Conservation (phyloP, 2,329 filamentous ascomycete species). For the Fragosphaeria purpurea region DNA sequence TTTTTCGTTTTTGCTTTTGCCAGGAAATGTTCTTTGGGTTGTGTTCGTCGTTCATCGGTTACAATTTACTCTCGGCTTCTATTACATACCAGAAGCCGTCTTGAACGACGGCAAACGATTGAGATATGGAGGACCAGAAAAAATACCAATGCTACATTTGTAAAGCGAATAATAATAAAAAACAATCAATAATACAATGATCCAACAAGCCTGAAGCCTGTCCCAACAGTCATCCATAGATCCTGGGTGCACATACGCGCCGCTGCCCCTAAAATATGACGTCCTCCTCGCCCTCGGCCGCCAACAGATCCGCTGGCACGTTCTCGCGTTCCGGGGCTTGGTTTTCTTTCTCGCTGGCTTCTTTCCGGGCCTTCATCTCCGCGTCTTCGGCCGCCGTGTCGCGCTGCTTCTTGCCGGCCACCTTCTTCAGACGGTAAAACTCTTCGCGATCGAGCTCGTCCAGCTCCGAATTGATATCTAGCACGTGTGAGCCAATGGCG, state of each 20-base stretch:
- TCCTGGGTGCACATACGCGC: too few species aligned
- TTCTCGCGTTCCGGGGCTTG: constrained; percentile 24
- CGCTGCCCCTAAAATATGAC: constrained; percentile 59
- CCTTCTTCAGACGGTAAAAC: constrained; percentile 96
- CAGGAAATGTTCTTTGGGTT: not conserved
- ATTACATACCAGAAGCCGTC: constrained; percentile 9
- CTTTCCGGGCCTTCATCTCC: constrained; percentile 65
- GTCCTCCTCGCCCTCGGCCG: constrained; percentile 68
- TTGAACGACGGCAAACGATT: not conserved
- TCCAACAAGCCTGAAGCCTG: too few species aligned
- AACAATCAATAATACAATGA: too few species aligned
- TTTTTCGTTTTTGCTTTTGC: not conserved
- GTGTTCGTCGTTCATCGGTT: not conserved
- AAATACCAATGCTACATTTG: not conserved
- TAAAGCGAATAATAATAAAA: not conserved
- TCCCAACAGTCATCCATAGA: too few species aligned
- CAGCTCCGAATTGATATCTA: constrained; percentile 93
- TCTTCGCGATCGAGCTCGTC: constrained; percentile 97
- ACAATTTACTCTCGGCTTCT: constrained; percentile 8
- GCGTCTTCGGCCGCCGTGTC: constrained; percentile 63
- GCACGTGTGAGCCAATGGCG: not conserved
- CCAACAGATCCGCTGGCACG: constrained; percentile 55
- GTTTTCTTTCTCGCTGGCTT: constrained; percentile 21
- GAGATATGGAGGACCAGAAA: not conserved
- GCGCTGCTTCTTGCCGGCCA: constrained; percentile 73